These are phyloP conservation scores for Cercophora newfieldiana DNA, from an alignment of 495 filamentous ascomycete species.

Conservation along the genomic window DNA sequence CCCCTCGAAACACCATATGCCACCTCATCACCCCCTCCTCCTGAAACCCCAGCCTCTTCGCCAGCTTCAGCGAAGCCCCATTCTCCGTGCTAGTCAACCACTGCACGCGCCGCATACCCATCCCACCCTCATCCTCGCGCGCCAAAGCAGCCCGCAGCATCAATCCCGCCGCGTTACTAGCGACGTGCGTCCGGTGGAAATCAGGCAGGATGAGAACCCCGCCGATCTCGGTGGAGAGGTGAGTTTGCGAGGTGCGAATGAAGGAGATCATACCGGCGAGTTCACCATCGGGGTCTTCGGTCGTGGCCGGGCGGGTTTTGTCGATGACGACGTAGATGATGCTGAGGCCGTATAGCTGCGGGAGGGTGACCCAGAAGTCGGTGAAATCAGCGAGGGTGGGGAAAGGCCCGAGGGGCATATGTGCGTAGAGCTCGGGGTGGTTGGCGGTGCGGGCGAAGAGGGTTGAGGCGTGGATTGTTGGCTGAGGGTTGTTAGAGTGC, in stretches of 20 bases:
- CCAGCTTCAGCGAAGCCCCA: slow-evolving; percentile 23
- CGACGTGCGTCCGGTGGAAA: slow-evolving; percentile 36
- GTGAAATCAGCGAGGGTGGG: slow-evolving; percentile 9
- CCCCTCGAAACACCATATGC: slow-evolving; percentile 26
- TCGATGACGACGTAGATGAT: slow-evolving; percentile 23
- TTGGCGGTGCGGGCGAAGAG: slow-evolving; percentile 10
- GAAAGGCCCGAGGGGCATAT: slow-evolving; percentile 23
- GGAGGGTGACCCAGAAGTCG: neutral
- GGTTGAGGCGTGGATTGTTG: slow-evolving; percentile 12
- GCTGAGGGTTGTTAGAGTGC: no score
- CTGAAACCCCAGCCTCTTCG: slow-evolving; percentile 34
- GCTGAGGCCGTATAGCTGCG: neutral
- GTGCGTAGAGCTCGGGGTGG: slow-evolving; percentile 24
- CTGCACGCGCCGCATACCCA: slow-evolving; percentile 35
- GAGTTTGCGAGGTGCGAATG: slow-evolving; percentile 14
- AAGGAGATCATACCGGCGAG: slow-evolving; percentile 24
- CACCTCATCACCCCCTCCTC: slow-evolving; percentile 33
- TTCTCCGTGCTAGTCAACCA: slow-evolving; percentile 33
- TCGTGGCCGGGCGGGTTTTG: slow-evolving; percentile 16
- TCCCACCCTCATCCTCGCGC: slow-evolving; percentile 17
- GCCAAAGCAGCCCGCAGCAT: slow-evolving; percentile 34
- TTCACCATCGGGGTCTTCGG: slow-evolving; percentile 21
- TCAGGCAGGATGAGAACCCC: slow-evolving; percentile 27
- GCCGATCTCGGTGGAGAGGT: slow-evolving; percentile 32
- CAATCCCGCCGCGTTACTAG: slow-evolving; percentile 35